phyloP scores from a whole-genome alignment of 176 grass and related monocot species.

The Hordeum marinum region DNA sequence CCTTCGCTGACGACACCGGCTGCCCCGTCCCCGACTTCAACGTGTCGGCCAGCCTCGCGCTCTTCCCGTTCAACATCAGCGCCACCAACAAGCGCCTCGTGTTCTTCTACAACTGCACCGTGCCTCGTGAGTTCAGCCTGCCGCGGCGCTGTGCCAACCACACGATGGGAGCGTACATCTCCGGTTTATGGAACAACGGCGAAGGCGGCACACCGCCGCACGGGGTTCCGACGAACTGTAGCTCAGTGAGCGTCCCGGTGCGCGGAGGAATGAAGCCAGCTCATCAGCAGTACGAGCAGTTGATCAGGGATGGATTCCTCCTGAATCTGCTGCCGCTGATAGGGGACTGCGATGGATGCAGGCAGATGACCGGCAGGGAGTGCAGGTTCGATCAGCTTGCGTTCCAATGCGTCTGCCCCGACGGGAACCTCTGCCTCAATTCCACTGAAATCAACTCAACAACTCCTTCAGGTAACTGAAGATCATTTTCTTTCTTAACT shows the following conservation, averaged over 20 bases:
- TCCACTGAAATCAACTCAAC: too few relatives aligned
- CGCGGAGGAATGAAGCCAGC: neutral
- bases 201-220: neutral
- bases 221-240: neutral
- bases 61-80: slow-evolving; percentile 10
- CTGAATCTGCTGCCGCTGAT: neutral
- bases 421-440: neutral
- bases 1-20: neutral
- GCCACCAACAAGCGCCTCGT: neutral
- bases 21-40: slow-evolving; percentile 31
- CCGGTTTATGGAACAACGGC: neutral
- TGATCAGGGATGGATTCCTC: slow-evolving; percentile 39
- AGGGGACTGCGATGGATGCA: slow-evolving; percentile 21
- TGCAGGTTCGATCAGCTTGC: slow-evolving; percentile 21
- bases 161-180: neutral
- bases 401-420: slow-evolving; percentile 41
- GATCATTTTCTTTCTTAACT: too few relatives aligned
- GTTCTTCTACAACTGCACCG: slow-evolving; percentile 40
- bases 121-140: neutral
- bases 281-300: neutral
- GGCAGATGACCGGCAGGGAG: neutral
- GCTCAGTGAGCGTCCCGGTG: slow-evolving; percentile 13
- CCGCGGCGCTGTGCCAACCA: neutral
- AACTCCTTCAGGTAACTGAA: too few relatives aligned
- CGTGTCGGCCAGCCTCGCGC: slow-evolving; percentile 12